Base-by-base conservation (phyloP, 1,139 yeast species). In the Pichia sp. region DNA sequence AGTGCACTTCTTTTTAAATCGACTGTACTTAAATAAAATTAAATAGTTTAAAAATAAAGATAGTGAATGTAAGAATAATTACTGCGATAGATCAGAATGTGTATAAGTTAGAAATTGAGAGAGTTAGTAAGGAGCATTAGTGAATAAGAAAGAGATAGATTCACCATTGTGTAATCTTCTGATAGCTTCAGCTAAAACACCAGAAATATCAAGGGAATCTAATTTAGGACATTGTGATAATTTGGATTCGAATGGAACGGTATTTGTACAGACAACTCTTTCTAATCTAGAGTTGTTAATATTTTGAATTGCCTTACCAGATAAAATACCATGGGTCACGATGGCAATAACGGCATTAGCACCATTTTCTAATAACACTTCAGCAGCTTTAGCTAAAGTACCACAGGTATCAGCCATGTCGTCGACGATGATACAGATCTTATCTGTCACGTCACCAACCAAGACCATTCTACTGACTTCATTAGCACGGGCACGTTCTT, bases 381-480 rank as follows among this genome's bases (percentile, higher is more conserved):
- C 96, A 21, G 97, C 96, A 36, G 99, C 98, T 70, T 91, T 93
- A 53, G 91, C 94, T 57, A 93, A 73, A 4, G 99, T 93, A 51
- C 98, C 98, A 71, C 98, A 93, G 20, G 99, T 93, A 66, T 93
- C 99, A 42, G 98, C 99, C 96, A 93, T 91, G 66, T 93, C 99
- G 69, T 93, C 99, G 38, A 93, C 95, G 57, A 93, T 80, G 50
- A 93, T 76, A 69, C 98, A 91, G 44, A 86, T 80, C 69, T 90
- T 90, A 57, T 83, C 85, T 11, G 84, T 72, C 34, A 93, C 99
- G 67, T 93, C 98, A 56, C 99, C 99, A 45, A 93, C 99, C 47
- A 93, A 78, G 24, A 93, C 97, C 99, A 91, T 91, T 61, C 89
- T 77, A 37, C 91, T 81, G 28, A 91, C 96, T 66, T 90, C 97